These are phyloP conservation scores for Haematococcus lacustris DNA, from an alignment of 139 green algal genomes.

Conservation along the genomic window DNA sequence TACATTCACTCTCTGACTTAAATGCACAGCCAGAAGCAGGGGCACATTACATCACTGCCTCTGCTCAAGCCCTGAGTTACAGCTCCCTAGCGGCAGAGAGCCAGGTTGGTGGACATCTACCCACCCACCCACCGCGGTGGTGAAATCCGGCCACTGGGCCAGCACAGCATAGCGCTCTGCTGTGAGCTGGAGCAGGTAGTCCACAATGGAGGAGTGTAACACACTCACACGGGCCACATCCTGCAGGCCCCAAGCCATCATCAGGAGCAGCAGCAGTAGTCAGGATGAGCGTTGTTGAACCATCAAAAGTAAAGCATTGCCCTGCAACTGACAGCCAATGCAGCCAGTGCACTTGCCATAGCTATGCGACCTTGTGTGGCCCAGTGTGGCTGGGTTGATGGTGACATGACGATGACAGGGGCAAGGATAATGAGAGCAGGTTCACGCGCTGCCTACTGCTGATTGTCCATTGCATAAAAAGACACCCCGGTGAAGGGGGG, in stretches of 20 bases:
- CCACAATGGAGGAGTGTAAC: slow-evolving; percentile 33
- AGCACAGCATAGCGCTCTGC: slow-evolving; percentile 50
- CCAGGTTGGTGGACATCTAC: no score
- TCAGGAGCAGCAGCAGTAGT: neutral
- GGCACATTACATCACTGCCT: no score
- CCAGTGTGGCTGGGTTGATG: neutral
- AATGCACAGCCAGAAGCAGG: no score
- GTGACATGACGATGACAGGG: neutral
- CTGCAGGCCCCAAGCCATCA: neutral
- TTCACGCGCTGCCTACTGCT: no score
- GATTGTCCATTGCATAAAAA: no score
- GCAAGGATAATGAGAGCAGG: neutral
- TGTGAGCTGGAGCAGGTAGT: slow-evolving; percentile 40
- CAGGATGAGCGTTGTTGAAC: neutral
- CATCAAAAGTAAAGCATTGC: neutral
- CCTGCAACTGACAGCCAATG: no score
- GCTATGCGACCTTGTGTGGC: neutral
- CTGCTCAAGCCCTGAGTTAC: no score
- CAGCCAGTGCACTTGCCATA: neutral
- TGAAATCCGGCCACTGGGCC: slow-evolving; percentile 52
- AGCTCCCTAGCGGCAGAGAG: no score
- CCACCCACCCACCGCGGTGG: slow-evolving; percentile 34
- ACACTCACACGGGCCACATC: slow-evolving; percentile 19
- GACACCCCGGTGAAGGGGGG: no score
- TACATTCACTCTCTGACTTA: no score